phyloP scores from a whole-genome alignment of 2,329 filamentous ascomycete species.

The Xenoacremonium recifei region DNA sequence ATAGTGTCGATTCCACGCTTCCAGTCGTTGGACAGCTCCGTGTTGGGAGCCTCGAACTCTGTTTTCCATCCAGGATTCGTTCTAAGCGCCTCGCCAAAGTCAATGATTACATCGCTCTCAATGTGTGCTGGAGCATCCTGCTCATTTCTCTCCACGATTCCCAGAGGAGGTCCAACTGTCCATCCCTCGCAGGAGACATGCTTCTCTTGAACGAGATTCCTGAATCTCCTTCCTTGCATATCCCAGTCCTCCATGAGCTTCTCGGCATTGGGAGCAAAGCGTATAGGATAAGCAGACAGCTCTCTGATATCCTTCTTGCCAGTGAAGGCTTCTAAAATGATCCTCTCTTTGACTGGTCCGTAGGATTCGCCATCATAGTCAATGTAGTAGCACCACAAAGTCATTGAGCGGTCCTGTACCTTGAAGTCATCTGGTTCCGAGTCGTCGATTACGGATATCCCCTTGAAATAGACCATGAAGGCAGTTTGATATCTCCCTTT shows the following conservation, averaged over 20 bases:
- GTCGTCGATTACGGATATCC: slow-evolving; percentile 35
- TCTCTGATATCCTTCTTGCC: slow-evolving; percentile 38
- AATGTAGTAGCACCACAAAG: slow-evolving; percentile 40
- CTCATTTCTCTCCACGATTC: slow-evolving; percentile 28
- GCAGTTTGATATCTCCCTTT: not conserved
- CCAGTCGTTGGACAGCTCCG: slow-evolving; percentile 30
- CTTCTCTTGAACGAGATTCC: slow-evolving; percentile 32
- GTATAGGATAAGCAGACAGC: slow-evolving; percentile 38
- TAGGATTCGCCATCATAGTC: slow-evolving; percentile 40
- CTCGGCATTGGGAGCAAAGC: slow-evolving; percentile 34
- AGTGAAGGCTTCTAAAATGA: slow-evolving; percentile 34
- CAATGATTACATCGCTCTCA: slow-evolving; percentile 42
- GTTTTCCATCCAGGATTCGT: slow-evolving; percentile 38
- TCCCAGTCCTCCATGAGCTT: slow-evolving; percentile 33
- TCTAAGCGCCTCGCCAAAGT: slow-evolving; percentile 40
- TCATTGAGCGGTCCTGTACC: slow-evolving; percentile 14
- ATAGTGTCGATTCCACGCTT: slow-evolving; percentile 34
- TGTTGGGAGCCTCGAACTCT: slow-evolving; percentile 26
- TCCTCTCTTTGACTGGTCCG: slow-evolving; percentile 36
- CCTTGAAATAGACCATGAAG: slow-evolving; percentile 10
- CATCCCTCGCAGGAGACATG: slow-evolving; percentile 42
- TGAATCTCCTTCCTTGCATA: slow-evolving; percentile 32
- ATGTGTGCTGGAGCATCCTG: slow-evolving; percentile 36
- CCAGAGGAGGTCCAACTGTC: slow-evolving; percentile 35
- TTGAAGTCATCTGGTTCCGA: slow-evolving; percentile 19